Percentiles rank a stretch among this genome's conserved stretches.
Conservation (phyloP, 2,329 filamentous ascomycete genomes). For the Aspergillus udagawae region DNA sequence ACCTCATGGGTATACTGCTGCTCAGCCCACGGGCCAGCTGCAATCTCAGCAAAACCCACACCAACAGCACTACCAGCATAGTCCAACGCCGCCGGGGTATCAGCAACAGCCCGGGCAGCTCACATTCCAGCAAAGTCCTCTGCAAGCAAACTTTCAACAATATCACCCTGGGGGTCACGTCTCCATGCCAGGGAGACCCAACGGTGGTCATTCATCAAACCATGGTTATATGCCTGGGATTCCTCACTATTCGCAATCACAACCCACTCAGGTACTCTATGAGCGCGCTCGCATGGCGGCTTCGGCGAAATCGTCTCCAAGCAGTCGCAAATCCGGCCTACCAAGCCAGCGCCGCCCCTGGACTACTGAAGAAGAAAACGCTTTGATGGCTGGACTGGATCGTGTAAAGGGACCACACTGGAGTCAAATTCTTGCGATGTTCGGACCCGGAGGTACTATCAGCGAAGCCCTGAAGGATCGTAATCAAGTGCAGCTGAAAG, state of each 20-base stretch:
- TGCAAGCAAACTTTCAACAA: slow-evolving; percentile 40
- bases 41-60: slow-evolving; percentile 16
- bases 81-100: slow-evolving; percentile 34
- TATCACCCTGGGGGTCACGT: slow-evolving; percentile 34
- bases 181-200: slow-evolving; percentile 26
- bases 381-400: slow-evolving; percentile 82
- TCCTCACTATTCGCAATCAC: slow-evolving; percentile 45
- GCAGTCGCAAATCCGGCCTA: slow-evolving; percentile 48
- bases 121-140: slow-evolving; percentile 38
- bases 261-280: slow-evolving; percentile 54
- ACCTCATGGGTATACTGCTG: slow-evolving; percentile 32
- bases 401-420: slow-evolving; percentile 87
- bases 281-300: slow-evolving; percentile 55
- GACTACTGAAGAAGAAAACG: slow-evolving; percentile 86
- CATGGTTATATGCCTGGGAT: slow-evolving; percentile 45
- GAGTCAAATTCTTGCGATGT: slow-evolving; percentile 84
- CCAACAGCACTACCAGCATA: slow-evolving; percentile 32
- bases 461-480: slow-evolving; percentile 81
- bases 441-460: slow-evolving; percentile 73
- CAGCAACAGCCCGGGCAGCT: slow-evolving; percentile 29
- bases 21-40: slow-evolving; percentile 26
- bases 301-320: slow-evolving; percentile 52
- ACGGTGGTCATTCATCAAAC: slow-evolving; percentile 31
- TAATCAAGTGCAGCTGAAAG: slow-evolving; percentile 87
- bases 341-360: slow-evolving; percentile 69